Evolutionary conservation across 2,329 filamentous ascomycete genomes (phyloP).

Genomic region (Colletotrichum caudatum): DNA sequence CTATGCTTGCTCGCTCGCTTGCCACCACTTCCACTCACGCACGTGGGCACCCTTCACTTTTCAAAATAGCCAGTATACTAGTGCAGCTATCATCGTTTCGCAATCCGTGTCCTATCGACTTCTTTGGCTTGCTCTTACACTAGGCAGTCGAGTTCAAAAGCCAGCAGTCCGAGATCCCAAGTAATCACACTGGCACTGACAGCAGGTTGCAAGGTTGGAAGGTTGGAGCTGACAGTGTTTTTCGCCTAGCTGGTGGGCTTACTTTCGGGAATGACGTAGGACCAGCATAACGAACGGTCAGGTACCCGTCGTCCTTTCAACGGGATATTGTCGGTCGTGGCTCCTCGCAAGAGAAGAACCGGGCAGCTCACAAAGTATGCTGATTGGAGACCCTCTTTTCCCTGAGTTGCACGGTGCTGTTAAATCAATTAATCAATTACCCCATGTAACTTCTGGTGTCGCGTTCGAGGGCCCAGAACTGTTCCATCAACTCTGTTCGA

Average conservation of each 20-base stretch:
- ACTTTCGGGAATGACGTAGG: constrained; percentile 37
- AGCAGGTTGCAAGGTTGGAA: constrained; percentile 1
- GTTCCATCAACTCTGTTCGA: constrained; percentile 36
- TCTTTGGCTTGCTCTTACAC: no score
- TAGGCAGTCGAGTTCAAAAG: neutral
- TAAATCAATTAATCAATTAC: neutral
- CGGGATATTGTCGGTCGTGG: constrained; percentile 13
- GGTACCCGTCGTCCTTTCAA: constrained; percentile 37
- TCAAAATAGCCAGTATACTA: neutral
- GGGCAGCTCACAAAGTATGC: neutral
- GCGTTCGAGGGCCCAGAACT: constrained; percentile 30
- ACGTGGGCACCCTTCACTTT: neutral
- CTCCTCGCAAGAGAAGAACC: neutral
- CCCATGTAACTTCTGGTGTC: neutral
- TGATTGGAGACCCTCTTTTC: neutral
- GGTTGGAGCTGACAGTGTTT: neutral
- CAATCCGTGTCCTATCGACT: neutral
- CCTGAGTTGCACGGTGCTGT: neutral
- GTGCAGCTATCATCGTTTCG: neutral
- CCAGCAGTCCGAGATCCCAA: neutral
- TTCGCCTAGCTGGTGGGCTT: constrained; percentile 18
- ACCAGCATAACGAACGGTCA: constrained; percentile 35
- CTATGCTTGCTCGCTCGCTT: no score
- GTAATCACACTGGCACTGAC: neutral
- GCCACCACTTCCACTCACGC: neutral